These are phyloP conservation scores for Friedmanniomyces simplex DNA, from an alignment of 495 filamentous ascomycete genomes.

Conservation along the genomic window DNA sequence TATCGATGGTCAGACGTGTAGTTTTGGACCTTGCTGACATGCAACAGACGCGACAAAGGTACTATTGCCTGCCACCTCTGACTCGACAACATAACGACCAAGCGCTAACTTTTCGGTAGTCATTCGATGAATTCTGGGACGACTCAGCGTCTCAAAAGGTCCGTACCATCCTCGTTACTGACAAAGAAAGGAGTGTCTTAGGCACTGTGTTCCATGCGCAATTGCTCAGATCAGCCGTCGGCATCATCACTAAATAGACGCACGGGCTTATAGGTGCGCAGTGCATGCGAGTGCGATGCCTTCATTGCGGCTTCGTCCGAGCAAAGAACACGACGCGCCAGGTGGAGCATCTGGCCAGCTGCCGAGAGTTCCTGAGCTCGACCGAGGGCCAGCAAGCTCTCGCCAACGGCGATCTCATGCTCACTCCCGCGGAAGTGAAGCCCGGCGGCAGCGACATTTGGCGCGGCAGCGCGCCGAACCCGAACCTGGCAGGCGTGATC, in stretches of 20 bases:
- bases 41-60: background rate
- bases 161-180: background rate
- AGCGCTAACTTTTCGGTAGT: background rate
- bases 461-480: conserved; percentile 31
- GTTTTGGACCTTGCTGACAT: background rate
- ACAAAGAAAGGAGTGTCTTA: background rate
- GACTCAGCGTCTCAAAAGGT: conserved; percentile 16
- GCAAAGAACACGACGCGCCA: conserved; percentile 37
- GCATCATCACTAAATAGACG: too few species aligned
- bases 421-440: background rate
- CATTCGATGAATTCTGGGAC: conserved; percentile 22
- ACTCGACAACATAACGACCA: background rate
- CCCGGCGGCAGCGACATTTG: conserved; percentile 20
- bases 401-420: conserved; percentile 6
- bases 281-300: conserved; percentile 36
- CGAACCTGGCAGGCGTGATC: conserved; percentile 28
- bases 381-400: conserved; percentile 27
- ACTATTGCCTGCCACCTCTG: background rate
- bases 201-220: too few species aligned
- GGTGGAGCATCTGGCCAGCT: conserved; percentile 33
- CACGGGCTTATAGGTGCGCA: conserved; percentile 4
- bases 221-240: too few species aligned
- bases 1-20: background rate
- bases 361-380: conserved; percentile 29
- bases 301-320: conserved; percentile 33